Evolutionary conservation across 169 alveolate species (phyloP).

Genomic region (Plasmodium yoelii): DNA sequence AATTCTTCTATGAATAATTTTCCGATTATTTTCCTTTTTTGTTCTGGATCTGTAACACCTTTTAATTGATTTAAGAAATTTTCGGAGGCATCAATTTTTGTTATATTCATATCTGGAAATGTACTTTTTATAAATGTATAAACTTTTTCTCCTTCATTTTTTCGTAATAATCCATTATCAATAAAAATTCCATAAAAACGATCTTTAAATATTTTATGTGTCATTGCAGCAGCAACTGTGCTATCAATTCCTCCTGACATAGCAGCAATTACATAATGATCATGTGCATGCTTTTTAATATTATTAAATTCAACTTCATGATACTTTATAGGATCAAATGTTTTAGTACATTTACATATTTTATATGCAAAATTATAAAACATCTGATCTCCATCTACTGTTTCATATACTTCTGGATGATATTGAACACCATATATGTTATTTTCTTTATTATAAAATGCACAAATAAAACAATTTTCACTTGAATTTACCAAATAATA

Average conservation of each 20-base stretch:
- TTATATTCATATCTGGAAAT: constrained; percentile 84
- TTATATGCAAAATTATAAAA: constrained; percentile 81
- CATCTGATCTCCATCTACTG: constrained; percentile 77
- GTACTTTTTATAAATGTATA: constrained; percentile 78
- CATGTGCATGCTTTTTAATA: constrained; percentile 73
- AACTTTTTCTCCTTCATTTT: constrained; percentile 82
- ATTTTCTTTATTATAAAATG: constrained; percentile 74
- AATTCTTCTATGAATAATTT: constrained; percentile 85
- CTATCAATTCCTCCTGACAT: constrained; percentile 88
- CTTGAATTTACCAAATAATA: constrained; percentile 76
- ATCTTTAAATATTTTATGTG: constrained; percentile 82
- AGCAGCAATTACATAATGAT: constrained; percentile 83
- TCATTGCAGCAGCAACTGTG: constrained; percentile 86
- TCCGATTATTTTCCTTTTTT: constrained; percentile 84
- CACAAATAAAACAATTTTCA: constrained; percentile 72
- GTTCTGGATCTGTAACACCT: constrained; percentile 83
- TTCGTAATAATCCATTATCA: constrained; percentile 85
- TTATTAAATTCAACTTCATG: constrained; percentile 77
- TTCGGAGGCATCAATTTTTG: constrained; percentile 79
- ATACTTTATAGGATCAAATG: constrained; percentile 72
- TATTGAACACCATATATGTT: constrained; percentile 79
- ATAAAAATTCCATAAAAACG: constrained; percentile 84
- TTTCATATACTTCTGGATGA: constrained; percentile 84
- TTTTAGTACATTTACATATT: constrained; percentile 79
- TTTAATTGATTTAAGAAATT: constrained; percentile 79